A percentile compares a stretch with the other conserved stretches of the same genome.
phyloP scores from a whole-genome alignment of 2,329 filamentous ascomycete species.

The Trichoderma sp. region DNA sequence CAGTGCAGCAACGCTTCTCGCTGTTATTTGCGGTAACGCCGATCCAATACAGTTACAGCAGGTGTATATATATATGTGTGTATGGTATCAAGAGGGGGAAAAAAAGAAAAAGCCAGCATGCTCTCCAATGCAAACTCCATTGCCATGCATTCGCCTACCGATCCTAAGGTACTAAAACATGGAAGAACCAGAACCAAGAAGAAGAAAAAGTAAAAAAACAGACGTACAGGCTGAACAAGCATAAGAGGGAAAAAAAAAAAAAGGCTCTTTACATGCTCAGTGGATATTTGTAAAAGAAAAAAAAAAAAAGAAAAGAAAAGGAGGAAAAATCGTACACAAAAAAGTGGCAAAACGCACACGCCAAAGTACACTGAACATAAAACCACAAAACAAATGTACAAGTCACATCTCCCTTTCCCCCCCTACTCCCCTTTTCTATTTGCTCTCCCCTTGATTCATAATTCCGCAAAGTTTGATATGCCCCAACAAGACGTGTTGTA shows the following conservation, averaged over 20 bases:
- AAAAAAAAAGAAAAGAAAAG: background rate
- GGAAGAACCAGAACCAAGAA: background rate
- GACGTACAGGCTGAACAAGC: background rate
- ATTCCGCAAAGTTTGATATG: background rate
- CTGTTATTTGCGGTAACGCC: background rate
- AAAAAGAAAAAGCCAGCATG: background rate
- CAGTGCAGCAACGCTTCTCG: background rate
- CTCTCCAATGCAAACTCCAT: constrained; percentile 13
- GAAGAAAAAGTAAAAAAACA: background rate
- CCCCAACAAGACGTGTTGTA: background rate
- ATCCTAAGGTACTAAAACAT: background rate
- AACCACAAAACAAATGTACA: background rate
- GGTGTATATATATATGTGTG: background rate
- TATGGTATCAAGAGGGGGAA: background rate
- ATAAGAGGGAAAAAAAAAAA: background rate
- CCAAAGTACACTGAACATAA: background rate
- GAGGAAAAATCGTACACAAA: too few relatives aligned
- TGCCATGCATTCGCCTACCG: constrained; percentile 14
- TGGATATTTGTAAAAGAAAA: background rate
- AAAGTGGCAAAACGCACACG: background rate
- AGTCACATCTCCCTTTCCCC: background rate
- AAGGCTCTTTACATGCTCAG: background rate
- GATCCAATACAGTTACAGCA: background rate
- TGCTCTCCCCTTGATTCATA: background rate
- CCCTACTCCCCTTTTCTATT: too few relatives aligned